Evolutionary conservation across 2,329 filamentous ascomycete genomes (phyloP).

Genomic region (Pyrenophora graminea): DNA sequence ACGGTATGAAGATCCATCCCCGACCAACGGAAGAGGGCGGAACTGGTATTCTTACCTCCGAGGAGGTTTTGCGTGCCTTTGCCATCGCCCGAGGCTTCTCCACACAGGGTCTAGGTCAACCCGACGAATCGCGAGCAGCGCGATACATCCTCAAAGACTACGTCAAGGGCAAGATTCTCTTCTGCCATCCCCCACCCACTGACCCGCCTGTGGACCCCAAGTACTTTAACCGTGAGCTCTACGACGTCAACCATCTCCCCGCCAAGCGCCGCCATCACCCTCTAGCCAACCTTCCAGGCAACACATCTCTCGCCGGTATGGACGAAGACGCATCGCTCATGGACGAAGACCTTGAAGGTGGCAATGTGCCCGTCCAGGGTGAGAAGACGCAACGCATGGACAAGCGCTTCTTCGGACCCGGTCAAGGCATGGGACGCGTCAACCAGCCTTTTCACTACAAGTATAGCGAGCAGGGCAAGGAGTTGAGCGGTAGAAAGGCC

Average conservation of each 20-base stretch:
- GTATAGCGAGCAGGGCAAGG: conserved; percentile 84
- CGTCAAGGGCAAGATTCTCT: conserved; percentile 92
- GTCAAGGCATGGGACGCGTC: conserved; percentile 65
- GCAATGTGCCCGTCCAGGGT: conserved; percentile 55
- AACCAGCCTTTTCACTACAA: conserved; percentile 86
- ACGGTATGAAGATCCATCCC: conserved; percentile 85
- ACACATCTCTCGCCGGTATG: conserved; percentile 34
- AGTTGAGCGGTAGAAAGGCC: conserved; percentile 81
- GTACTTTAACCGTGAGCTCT: conserved; percentile 88
- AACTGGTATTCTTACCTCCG: conserved; percentile 80
- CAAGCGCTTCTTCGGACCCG: conserved; percentile 81
- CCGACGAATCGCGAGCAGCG: conserved; percentile 90
- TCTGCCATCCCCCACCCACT: conserved; percentile 81
- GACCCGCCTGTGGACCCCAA: conserved; percentile 66
- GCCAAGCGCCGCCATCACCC: conserved; percentile 71
- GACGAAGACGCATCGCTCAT: conserved; percentile 48
- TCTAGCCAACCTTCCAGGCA: conserved; percentile 56
- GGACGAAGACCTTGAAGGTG: conserved; percentile 54
- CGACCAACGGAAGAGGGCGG: conserved; percentile 89
- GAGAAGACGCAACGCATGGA: conserved; percentile 78
- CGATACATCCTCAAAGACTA: conserved; percentile 94
- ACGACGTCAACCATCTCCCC: conserved; percentile 80
- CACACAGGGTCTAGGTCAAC: conserved; percentile 85
- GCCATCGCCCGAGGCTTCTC: conserved; percentile 88
- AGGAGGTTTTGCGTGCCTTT: conserved; percentile 84